Percentiles rank a stretch among this genome's conserved stretches.
Evolutionary conservation across 495 filamentous ascomycete genomes (phyloP).

Genomic region (Talaromyces adpressus): DNA sequence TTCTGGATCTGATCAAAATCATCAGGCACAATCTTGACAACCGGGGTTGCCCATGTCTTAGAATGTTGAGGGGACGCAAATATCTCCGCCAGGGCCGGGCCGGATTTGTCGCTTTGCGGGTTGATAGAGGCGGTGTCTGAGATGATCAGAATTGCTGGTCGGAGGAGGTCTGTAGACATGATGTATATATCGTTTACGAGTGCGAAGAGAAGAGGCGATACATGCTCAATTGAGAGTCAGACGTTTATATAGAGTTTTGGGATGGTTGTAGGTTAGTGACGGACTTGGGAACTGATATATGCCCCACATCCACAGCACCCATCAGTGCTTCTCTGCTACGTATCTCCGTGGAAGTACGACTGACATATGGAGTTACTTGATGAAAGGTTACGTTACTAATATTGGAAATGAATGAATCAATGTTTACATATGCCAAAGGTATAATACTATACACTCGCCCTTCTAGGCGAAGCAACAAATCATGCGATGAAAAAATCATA

Average conservation of each 20-base stretch:
- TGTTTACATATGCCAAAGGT: conserved; percentile 1
- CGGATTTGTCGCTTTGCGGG: conserved; percentile 69
- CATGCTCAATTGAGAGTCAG: background rate
- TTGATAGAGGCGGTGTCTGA: conserved; percentile 89
- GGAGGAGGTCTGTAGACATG: conserved; percentile 17
- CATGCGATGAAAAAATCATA: conserved; percentile 6
- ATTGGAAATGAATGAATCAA: background rate
- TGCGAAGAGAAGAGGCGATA: background rate
- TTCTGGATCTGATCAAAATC: conserved; percentile 65
- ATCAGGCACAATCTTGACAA: conserved; percentile 76
- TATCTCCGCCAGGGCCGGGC: conserved; percentile 54
- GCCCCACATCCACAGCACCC: background rate
- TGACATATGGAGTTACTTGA: background rate
- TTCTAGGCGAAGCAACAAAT: conserved; percentile 5
- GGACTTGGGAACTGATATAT: background rate
- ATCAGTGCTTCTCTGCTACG: background rate
- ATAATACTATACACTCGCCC: conserved; percentile 7
- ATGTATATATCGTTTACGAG: background rate
- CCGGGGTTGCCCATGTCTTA: conserved; percentile 59
- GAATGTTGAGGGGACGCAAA: conserved; percentile 47
- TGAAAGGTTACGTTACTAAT: too few species aligned
- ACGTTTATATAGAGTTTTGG: background rate
- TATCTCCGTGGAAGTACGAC: background rate
- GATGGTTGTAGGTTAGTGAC: background rate
- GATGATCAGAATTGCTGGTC: conserved; percentile 70